Evolutionary conservation across 2,329 filamentous ascomycete species (phyloP), one percentile per base, ranked within the genome.

Genomic region (Aureobasidium sp.): DNA sequence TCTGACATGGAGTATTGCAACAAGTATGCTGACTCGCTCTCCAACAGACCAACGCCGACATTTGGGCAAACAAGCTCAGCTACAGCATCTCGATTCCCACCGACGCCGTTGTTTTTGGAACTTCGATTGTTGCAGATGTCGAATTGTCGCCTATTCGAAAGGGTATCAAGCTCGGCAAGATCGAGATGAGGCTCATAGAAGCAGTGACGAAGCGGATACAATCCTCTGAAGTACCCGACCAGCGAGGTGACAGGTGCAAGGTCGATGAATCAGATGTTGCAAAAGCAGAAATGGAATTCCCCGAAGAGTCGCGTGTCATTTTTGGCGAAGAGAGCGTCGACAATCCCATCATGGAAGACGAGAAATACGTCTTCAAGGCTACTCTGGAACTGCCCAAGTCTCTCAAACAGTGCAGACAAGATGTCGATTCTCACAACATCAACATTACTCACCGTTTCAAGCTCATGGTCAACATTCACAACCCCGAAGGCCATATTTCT

Each of bases 41-140:
- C 49, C 63, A 62, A 27, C 62, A 83, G 79, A 82, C 90, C 65
- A 92, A 97, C 66, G 92, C 97, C 75, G 97, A 97, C 71, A 89
- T 96, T 65, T 99, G 94, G 94, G 89, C 91, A 6, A 94, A 96
- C 78, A 99, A 99, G 79, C 84, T 97, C 68, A 90, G 96, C 73
- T 99, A 99, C 77, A 93, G 91, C 34, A 91, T 99, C 65, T 85
- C 90, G 62, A 90, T 96, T 11, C 93, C 94, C 0, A 92, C 91
- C 70, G 97, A 97, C 77, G 94, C 94, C 2, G 88, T 96, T 59
- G 89, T 96, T 21, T 96, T 97, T 69, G 94, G 94, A 54, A 95
- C 90, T n/a, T 82, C 82, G 27, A 86, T 97, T 53, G 85, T 86
- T 1, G 82, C 96, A 63, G 87, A 96, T 68, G 93, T 97, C 77